Evolutionary conservation across 768 basidiomycete species (phyloP).

Genomic region (Tulasnella sp.): DNA sequence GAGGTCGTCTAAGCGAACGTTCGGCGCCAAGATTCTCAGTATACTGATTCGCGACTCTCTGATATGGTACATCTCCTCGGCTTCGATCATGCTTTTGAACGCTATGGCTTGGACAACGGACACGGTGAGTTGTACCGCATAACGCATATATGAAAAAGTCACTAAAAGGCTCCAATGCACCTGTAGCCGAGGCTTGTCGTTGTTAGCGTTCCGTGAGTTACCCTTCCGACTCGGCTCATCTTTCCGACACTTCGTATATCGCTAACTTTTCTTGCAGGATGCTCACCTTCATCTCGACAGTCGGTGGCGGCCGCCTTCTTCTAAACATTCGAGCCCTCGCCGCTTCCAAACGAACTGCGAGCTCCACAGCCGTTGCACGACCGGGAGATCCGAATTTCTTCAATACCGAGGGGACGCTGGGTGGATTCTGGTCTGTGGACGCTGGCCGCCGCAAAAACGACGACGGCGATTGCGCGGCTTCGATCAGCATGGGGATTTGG

Average conservation of each 20-base stretch:
- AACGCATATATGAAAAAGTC: too few relatives aligned
- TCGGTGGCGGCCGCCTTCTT: neutral
- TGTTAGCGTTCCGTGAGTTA: neutral
- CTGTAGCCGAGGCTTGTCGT: neutral
- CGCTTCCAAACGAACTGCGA: neutral
- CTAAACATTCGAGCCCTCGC: neutral
- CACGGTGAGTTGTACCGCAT: neutral
- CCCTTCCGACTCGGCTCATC: neutral
- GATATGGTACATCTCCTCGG: neutral
- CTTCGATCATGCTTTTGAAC: neutral
- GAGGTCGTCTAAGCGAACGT: neutral
- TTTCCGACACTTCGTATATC: neutral
- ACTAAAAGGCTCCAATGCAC: too few relatives aligned
- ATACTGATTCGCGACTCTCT: neutral
- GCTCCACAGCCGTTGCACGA: neutral
- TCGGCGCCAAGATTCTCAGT: neutral
- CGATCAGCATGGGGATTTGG: constrained; percentile 9
- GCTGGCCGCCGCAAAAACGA: neutral
- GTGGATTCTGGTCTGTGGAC: neutral
- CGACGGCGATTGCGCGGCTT: neutral
- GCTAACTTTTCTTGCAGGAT: neutral
- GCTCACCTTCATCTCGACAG: neutral
- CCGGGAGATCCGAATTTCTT: neutral
- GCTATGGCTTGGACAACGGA: neutral
- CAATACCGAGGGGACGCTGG: neutral